phyloP scores from a whole-genome alignment of 192 early-diverging fungal species.

The Podochytrium sp. region DNA sequence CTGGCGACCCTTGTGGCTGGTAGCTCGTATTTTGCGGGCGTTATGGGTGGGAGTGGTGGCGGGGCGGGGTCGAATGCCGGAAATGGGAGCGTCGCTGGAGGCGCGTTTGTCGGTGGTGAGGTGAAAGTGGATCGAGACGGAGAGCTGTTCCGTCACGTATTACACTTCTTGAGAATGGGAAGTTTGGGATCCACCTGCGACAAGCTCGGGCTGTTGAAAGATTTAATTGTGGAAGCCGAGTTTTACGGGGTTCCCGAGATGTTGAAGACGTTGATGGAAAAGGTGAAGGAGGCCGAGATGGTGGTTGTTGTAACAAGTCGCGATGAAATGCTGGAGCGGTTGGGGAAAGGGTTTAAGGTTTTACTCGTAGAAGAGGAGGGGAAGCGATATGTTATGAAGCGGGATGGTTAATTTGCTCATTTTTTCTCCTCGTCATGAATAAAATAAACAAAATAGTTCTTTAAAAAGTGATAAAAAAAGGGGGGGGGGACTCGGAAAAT shows the following conservation, averaged over 20 bases:
- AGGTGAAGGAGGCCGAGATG: neutral
- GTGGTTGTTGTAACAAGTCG: constrained; percentile 16
- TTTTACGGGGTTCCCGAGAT: constrained; percentile 21
- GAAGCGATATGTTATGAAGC: constrained; percentile 26
- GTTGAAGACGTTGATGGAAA: neutral
- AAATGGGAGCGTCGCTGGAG: neutral
- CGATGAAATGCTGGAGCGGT: constrained; percentile 11
- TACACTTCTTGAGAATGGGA: constrained; percentile 5
- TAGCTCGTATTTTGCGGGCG: neutral
- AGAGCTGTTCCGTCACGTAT: constrained; percentile 17
- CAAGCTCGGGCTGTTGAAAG: constrained; percentile 10
- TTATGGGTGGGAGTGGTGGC: neutral
- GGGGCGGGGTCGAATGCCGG: neutral
- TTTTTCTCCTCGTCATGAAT: too few species aligned
- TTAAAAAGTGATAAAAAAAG: neutral
- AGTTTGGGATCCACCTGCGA: neutral
- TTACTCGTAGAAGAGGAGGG: constrained; percentile 22
- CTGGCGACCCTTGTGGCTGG: neutral
- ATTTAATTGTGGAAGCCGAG: constrained; percentile 16
- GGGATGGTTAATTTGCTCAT: neutral
- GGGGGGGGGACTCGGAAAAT: neutral
- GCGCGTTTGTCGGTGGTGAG: neutral
- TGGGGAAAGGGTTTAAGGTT: constrained; percentile 17
- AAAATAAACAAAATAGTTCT: too few species aligned
- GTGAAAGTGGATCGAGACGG: constrained; percentile 28